Conservation (phyloP, 257 asterid genomes). For the Galeopsis tetrahit region DNA sequence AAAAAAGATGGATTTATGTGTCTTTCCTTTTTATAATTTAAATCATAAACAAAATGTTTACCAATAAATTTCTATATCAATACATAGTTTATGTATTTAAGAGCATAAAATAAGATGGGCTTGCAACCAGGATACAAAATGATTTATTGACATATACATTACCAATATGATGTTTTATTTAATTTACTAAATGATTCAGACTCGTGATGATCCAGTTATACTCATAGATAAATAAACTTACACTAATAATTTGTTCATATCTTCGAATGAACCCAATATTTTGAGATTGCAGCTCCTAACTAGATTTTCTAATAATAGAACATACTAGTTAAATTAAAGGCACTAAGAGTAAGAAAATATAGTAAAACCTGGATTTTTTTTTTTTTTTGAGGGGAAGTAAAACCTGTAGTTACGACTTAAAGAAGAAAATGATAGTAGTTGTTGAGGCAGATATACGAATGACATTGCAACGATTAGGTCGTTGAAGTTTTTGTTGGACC, state of each 20-base stretch:
- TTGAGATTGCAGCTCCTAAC: neutral
- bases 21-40: neutral
- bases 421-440: slow-evolving; percentile 4
- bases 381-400: neutral
- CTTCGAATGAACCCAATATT: no score
- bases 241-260: no score
- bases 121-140: neutral
- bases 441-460: neutral
- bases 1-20: neutral
- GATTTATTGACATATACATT: neutral
- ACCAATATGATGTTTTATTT: neutral
- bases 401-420: neutral
- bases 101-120: neutral
- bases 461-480: neutral
- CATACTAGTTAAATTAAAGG: neutral
- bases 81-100: neutral
- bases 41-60: neutral
- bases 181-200: no score
- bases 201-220: no score
- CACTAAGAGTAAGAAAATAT: neutral
- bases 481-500: slow-evolving; percentile 8
- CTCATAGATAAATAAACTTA: no score
- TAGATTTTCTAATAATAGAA: neutral
- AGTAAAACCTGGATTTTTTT: neutral
- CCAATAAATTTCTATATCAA: neutral